Percentiles rank a stretch among this genome's conserved stretches.
These are phyloP conservation scores for Xylariaceae sp. DNA, from an alignment of 2,329 filamentous ascomycete genomes.

Conservation along the genomic window DNA sequence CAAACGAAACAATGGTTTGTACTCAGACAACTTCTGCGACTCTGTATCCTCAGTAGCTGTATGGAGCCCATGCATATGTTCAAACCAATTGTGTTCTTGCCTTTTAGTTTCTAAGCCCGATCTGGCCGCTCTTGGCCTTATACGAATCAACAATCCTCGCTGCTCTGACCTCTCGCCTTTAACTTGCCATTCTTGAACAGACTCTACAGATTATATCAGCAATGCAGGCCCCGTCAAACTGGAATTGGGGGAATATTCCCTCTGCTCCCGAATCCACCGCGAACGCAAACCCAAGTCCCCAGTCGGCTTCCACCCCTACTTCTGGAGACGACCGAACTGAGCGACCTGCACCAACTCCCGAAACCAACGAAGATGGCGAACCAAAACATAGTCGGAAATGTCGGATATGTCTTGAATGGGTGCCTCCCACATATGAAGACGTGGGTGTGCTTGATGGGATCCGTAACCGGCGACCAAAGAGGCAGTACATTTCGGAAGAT, in stretches of 20 bases:
- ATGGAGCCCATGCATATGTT: slow-evolving; percentile 4
- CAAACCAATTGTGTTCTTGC: background rate
- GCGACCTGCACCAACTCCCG: slow-evolving; percentile 28
- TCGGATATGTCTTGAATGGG: slow-evolving; percentile 84
- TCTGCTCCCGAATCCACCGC: background rate
- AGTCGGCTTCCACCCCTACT: slow-evolving; percentile 22
- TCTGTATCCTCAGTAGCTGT: slow-evolving; percentile 19
- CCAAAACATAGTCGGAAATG: slow-evolving; percentile 59
- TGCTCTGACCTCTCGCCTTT: slow-evolving; percentile 2
- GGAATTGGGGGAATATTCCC: slow-evolving; percentile 22
- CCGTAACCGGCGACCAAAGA: slow-evolving; percentile 34
- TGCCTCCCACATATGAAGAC: slow-evolving; percentile 55
- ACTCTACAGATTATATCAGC: slow-evolving; percentile 13
- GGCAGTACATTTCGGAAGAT: slow-evolving; percentile 38
- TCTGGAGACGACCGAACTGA: slow-evolving; percentile 28
- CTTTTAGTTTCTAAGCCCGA: background rate
- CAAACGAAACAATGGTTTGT: slow-evolving; percentile 29
- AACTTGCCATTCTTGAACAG: slow-evolving; percentile 5
- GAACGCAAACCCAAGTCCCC: slow-evolving; percentile 3
- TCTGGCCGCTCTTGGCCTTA: background rate
- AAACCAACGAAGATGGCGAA: slow-evolving; percentile 27
- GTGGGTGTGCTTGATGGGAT: slow-evolving; percentile 39
- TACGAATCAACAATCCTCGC: background rate
- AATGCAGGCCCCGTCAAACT: slow-evolving; percentile 26
- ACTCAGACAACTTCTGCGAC: slow-evolving; percentile 19